Evolutionary conservation across 345 rosid species (phyloP).

Genomic region (Boechera divaricarpa): DNA sequence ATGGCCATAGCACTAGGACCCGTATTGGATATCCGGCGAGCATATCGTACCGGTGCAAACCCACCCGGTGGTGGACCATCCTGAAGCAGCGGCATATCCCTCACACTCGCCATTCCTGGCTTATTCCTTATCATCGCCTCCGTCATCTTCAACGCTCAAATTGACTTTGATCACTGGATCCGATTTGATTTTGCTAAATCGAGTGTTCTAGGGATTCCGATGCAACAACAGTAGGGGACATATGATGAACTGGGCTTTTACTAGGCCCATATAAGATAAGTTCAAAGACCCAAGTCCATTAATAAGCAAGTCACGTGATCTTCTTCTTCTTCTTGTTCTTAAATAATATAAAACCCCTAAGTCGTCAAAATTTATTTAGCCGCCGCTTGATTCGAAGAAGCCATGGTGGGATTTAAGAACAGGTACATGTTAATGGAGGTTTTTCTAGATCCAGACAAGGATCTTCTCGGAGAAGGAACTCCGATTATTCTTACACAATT

Average conservation of each 20-base stretch:
- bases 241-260: slow-evolving; percentile 13
- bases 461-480: slow-evolving; percentile 51
- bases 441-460: slow-evolving; percentile 71
- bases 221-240: not conserved
- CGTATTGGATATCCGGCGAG: slow-evolving; percentile 91
- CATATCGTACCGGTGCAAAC: slow-evolving; percentile 84
- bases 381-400: slow-evolving; percentile 22
- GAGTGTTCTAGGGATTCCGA: slow-evolving; percentile 28
- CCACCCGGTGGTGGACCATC: slow-evolving; percentile 99
- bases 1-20: slow-evolving; percentile 98
- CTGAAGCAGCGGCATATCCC: slow-evolving; percentile 95
- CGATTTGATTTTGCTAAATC: slow-evolving; percentile 27
- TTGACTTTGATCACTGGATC: slow-evolving; percentile 24
- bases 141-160: slow-evolving; percentile 63
- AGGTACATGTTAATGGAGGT: slow-evolving; percentile 79
- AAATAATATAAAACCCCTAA: not conserved
- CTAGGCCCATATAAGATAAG: not conserved
- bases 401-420: slow-evolving; percentile 80
- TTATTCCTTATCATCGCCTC: slow-evolving; percentile 93
- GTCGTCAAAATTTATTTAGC: not conserved
- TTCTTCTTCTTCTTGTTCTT: not conserved
- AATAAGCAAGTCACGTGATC: not conserved
- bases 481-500: slow-evolving; percentile 70
- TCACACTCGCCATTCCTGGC: slow-evolving; percentile 99
- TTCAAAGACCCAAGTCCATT: slow-evolving; percentile 9